Evolutionary conservation across 352 stramenopile species (phyloP), one percentile per base, ranked within the genome.

Genomic region (Phytophthora ramorum): DNA sequence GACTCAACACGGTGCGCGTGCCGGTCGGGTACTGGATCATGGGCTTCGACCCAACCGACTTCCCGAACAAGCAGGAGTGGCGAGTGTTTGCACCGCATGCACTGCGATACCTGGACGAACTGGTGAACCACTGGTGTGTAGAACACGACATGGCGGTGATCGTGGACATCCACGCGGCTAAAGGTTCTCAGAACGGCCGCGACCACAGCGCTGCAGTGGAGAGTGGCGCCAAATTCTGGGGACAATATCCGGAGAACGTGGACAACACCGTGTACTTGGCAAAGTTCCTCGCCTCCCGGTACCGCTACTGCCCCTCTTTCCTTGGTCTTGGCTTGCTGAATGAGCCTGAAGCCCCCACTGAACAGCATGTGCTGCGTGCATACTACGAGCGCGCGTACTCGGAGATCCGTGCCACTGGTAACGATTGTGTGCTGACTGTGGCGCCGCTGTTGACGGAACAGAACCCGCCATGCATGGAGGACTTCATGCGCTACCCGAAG

Each of bases 21-120:
- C 87, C 87, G 0, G 75, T 96, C 0, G 87, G 87, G 9, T 94
- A 84, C 71, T 96, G 85, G 87, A 92, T 96, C 74, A 70, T 82
- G 26, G 79, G 79, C 37, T 91, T 87, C 46, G 79, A 92, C 68
- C 57, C 83, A 24, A 73, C 89, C 43, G 82, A 92, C 59, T 67
- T 75, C 14, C 75, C 71, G 2, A 69, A 77, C 40, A 60, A 66
- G 26, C 51, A 68, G 6, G 73, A 91, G 49, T 92, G 82, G 77
- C 41, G 64, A 14, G 74, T 83, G 41, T 89, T 81, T 53, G 71
- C 81, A 4, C 67, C 64, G 7, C 58, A 79, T 10, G 69, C 64
- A 1, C 58, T 92, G 4, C 37, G 58, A 22, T 89, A 89, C 46
- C 52, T 95, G 16, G 81, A 90, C 53, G 52, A 67, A 13, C 61